Evolutionary conservation across 441 rosid genomes (phyloP).

Genomic region (Syzygium syzygioides): DNA sequence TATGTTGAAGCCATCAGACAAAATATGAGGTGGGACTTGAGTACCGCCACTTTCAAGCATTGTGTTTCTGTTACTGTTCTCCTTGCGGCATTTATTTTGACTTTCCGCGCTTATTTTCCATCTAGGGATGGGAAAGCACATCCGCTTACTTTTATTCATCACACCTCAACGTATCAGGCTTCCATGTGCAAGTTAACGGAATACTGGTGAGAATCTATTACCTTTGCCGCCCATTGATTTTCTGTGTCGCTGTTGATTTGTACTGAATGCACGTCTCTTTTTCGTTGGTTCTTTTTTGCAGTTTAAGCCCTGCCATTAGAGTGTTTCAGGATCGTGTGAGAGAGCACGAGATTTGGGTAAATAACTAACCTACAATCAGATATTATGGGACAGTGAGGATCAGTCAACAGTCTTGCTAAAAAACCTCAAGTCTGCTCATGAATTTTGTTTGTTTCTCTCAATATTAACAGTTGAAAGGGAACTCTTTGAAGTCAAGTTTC

Average conservation of each 20-base stretch:
- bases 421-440: not conserved
- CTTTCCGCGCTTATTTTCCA: slow-evolving; percentile 1
- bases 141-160: slow-evolving; percentile 85
- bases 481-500: not conserved
- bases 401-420: not conserved
- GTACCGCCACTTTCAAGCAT: not conserved
- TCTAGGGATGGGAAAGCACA: slow-evolving; percentile 74
- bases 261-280: slow-evolving; percentile 8
- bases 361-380: not conserved
- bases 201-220: slow-evolving; percentile 57
- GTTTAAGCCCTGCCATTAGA: slow-evolving; percentile 86
- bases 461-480: not conserved
- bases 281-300: slow-evolving; percentile 22
- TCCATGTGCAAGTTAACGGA: slow-evolving; percentile 94
- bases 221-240: not conserved
- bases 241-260: not conserved
- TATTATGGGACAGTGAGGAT: not conserved
- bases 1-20: slow-evolving; percentile 74
- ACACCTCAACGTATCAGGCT: slow-evolving; percentile 92
- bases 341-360: slow-evolving; percentile 88
- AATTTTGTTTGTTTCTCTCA: not conserved
- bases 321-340: slow-evolving; percentile 79
- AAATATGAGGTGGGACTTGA: slow-evolving; percentile 47
- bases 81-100: slow-evolving; percentile 4
- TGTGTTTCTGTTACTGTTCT: not conserved